Conservation (phyloP, 139 green algal species). For the Eudorina sp. region DNA sequence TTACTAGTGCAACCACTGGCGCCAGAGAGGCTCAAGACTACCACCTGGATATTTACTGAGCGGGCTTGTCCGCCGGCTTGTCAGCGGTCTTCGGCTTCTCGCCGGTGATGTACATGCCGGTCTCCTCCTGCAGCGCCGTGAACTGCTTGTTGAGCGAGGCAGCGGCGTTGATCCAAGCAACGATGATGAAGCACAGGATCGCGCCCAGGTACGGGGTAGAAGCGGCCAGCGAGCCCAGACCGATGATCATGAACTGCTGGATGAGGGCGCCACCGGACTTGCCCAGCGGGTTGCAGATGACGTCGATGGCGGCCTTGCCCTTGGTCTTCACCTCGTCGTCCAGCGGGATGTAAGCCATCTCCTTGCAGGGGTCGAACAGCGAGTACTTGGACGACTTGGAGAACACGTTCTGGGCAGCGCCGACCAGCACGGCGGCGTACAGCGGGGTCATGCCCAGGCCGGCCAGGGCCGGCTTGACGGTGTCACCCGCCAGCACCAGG, state of each 20-base stretch:
- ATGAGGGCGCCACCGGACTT: conserved; percentile 99
- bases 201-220: conserved; percentile 97
- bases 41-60: neutral
- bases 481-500: conserved; percentile 90
- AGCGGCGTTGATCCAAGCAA: conserved; percentile 92
- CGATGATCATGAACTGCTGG: conserved; percentile 98
- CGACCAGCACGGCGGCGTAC: conserved; percentile 96
- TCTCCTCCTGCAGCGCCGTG: conserved; percentile 67
- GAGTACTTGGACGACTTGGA: conserved; percentile 98
- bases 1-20: too few relatives aligned
- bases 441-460: conserved; percentile 92
- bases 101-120: conserved; percentile 52
- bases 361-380: conserved; percentile 99
- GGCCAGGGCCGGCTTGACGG: conserved; percentile 86
- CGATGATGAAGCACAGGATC: conserved; percentile 94
- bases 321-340: conserved; percentile 94
- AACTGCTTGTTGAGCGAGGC: conserved; percentile 89
- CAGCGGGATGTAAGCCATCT: conserved; percentile 99
- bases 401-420: conserved; percentile 99
- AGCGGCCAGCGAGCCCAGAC: conserved; percentile 95
- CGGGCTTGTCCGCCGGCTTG: neutral
- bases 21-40: too few relatives aligned
- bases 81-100: conserved; percentile 37
- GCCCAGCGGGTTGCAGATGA: conserved; percentile 99
- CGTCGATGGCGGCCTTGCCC: conserved; percentile 99